Evolutionary conservation across 1,139 yeast species (phyloP), one percentile per base, ranked within the genome.

Genomic region (Yamadazyma triangularis): DNA sequence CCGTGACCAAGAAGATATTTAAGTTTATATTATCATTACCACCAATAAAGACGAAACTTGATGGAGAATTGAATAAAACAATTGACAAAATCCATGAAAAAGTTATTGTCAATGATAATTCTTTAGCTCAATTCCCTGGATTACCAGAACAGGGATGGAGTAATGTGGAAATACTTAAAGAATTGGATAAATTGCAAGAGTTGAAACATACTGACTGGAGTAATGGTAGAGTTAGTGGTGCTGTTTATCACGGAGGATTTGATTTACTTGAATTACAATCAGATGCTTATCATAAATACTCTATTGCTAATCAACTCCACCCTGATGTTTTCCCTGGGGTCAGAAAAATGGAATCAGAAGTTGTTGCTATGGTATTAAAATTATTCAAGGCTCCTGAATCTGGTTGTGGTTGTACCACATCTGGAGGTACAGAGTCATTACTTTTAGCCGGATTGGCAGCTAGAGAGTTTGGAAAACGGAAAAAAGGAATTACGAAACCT

Each of bases 281-380:
- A 3, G 60, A 73, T 32, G 93, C 96, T 0, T 89, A 79, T 52
- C 73, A 77, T 31, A 72, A 73, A 48, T 89, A 76, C 54, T 76
- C 93, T 6, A 88, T 89, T 15, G 88, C 96, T 4, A 91, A 91
- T 58, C 98, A 91, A 56, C 66, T 91, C 34, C 98, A 91, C 51
- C 98, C 98, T 0, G 97, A 91, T 57, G 94, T 88, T 7, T 91
- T 91, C 52, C 98, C 98, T 0, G 97, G 94, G 2, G 86, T 91
- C 4, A 76, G 98, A 25, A 88, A 89, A 55, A 89, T 91, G 96
- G 98, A 91, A 51, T 71, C 96, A 2, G 97, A 91, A 52, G 86
- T 89, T 5, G 97, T 91, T 3, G 68, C 93, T 1, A 91, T 91
- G 97, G 93, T 85, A 7, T 64, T 91, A 41, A 72, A 70, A 14